Percentiles rank a stretch among this genome's conserved stretches.
These are phyloP conservation scores for Eragrostis nindensis DNA, from an alignment of 176 grass and related monocot genomes.

Conservation along the genomic window DNA sequence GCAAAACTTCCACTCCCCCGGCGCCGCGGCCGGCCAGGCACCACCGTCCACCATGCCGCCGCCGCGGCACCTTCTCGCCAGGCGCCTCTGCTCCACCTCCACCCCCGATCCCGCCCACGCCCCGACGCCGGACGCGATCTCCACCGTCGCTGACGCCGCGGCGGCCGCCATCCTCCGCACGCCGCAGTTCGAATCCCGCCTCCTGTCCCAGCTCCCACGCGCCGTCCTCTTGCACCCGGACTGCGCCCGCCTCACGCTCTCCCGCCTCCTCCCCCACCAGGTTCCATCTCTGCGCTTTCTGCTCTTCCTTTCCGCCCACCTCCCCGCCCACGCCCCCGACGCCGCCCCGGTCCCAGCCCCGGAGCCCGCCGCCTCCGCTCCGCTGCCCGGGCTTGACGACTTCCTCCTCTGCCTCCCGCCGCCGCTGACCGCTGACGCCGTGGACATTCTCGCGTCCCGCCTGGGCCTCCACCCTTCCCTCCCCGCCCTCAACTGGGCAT, in stretches of 20 bases:
- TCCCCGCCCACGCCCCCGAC: slow-evolving; percentile 28
- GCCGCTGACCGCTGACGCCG: slow-evolving; percentile 35
- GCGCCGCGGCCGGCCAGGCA: not conserved
- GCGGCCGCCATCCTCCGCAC: slow-evolving; percentile 35
- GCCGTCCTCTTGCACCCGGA: slow-evolving; percentile 58
- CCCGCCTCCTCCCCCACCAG: slow-evolving; percentile 41
- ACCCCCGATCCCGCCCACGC: not conserved
- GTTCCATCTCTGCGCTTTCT: slow-evolving; percentile 59
- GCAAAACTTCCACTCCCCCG: not conserved
- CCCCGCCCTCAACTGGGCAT: slow-evolving; percentile 38
- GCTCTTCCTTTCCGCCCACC: slow-evolving; percentile 50
- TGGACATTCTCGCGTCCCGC: slow-evolving; percentile 37
- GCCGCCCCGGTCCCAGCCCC: too few relatives aligned
- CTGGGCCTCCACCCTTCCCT: slow-evolving; percentile 53
- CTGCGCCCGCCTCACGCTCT: slow-evolving; percentile 56
- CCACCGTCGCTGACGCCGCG: slow-evolving; percentile 35
- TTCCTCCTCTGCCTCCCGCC: slow-evolving; percentile 50
- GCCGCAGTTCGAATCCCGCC: slow-evolving; percentile 37
- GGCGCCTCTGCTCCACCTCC: slow-evolving; percentile 39
- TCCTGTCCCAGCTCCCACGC: slow-evolving; percentile 50
- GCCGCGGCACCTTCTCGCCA: slow-evolving; percentile 26
- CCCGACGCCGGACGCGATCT: slow-evolving; percentile 7
- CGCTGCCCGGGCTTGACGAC: slow-evolving; percentile 29
- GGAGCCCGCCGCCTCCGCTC: not conserved
- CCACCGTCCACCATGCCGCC: slow-evolving; percentile 30